Base-by-base conservation (phyloP, 208 protist species). In the Leptomonas pyrrhocoris region DNA sequence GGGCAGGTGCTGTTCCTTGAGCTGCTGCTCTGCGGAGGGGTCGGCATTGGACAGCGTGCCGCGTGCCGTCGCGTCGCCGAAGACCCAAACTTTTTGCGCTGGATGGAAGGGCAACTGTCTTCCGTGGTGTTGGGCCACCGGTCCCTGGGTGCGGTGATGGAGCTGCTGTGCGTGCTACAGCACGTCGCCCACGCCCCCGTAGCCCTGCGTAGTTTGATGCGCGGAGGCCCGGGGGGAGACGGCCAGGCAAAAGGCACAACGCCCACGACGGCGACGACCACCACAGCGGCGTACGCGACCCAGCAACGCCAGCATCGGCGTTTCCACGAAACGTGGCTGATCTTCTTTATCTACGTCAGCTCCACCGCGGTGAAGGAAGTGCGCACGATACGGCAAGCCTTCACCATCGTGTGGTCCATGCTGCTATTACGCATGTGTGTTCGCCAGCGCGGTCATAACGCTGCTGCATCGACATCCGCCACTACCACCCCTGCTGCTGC, bases 11-110 rank as follows among this genome's bases (percentile, higher is more conserved):
- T 78, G 6, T 78, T 67, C 23, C 43, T 73, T 6, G 53, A 66
- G 51, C 53, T 89, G 23, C 68, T 90, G 55, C 72, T 84, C 25
- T 84, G 81, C 18, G 73, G 81, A 28, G 74, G 73, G 0, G 74
- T 79, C 9, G 68, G 74, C 28, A 42, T 72, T 38, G 59, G 60
- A 2, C 62, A 60, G 25, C 68, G 68, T 25, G 19, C 30, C 43
- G 63, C 77, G 73, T 58, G 67, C 54, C 62, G 56, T 43, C 38
- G 81, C 13, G 54, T 86, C 19, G 73, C 84, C 1, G 66, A 75
- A 51, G 81, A 84, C 51, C 75, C 74, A 31, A 49, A 60, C 45
- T 86, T 78, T 61, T 51, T 71, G 16, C 28, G 34, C 18, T 78
- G 74, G 68, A 27, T 78, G 40, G 60, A 71, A 66, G 18, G 64